These are phyloP conservation scores for Barbarea vulgaris DNA, from an alignment of 345 rosid species.

Conservation along the genomic window DNA sequence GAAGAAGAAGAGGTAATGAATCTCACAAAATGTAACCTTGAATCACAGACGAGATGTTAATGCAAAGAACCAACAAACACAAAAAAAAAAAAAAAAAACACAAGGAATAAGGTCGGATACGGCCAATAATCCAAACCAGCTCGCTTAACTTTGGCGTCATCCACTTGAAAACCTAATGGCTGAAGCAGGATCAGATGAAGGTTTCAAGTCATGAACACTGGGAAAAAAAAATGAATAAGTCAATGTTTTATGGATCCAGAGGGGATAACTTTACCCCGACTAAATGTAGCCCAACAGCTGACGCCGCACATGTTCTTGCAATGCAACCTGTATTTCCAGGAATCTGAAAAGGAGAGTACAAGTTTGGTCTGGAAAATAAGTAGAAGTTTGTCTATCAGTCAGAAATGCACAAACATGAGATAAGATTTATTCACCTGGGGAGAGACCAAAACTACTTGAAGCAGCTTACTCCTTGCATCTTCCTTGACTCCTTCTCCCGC, in stretches of 20 bases:
- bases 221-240: background rate
- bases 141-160: slow-evolving; percentile 81
- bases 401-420: background rate
- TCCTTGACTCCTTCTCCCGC: slow-evolving; percentile 47
- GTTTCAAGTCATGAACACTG: slow-evolving; percentile 9
- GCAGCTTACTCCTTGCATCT: slow-evolving; percentile 55
- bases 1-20: slow-evolving; percentile 29
- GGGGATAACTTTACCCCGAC: slow-evolving; percentile 55
- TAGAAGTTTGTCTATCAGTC: background rate
- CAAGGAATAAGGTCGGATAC: slow-evolving; percentile 57
- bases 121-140: slow-evolving; percentile 99
- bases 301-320: slow-evolving; percentile 95
- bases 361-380: slow-evolving; percentile 33
- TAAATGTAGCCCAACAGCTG: slow-evolving; percentile 85
- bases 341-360: slow-evolving; percentile 62
- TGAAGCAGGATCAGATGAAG: slow-evolving; percentile 43
- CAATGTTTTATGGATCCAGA: background rate
- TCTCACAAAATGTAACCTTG: background rate
- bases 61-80: slow-evolving; percentile 3
- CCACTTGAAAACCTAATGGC: slow-evolving; percentile 94
- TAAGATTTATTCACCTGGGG: slow-evolving; percentile 58
- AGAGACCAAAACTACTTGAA: slow-evolving; percentile 91
- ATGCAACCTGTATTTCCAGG: slow-evolving; percentile 98
- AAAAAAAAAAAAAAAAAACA: background rate
- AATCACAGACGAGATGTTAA: background rate